Percentiles rank a stretch among this genome's conserved stretches.
phyloP scores from a whole-genome alignment of 75 land plant species.

The Ceratopteris richardii region DNA sequence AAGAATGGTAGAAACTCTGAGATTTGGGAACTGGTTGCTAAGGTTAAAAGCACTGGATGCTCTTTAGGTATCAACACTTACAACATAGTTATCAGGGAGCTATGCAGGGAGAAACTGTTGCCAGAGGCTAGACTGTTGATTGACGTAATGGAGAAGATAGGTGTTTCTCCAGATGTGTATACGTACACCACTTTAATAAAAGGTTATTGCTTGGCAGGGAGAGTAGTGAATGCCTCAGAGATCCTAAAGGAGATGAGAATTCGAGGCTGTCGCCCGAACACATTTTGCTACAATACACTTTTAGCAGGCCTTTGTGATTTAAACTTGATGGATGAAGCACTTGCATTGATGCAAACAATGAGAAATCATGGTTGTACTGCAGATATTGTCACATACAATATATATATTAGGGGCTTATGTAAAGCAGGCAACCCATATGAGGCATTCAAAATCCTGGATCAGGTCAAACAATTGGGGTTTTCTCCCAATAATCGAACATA shows the following conservation, averaged over 20 bases:
- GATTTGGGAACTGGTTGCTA: conserved; percentile 17
- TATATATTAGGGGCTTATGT: conserved; percentile 35
- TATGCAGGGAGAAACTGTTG: conserved; percentile 19
- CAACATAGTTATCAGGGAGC: conserved; percentile 22
- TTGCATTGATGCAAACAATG: conserved; percentile 45
- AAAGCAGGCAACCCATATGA: conserved; percentile 20
- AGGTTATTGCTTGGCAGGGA: conserved; percentile 28
- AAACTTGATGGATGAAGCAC: conserved; percentile 44
- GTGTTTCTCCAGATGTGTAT: conserved; percentile 29
- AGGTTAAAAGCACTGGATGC: conserved; percentile 17
- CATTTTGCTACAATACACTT: conserved; percentile 29
- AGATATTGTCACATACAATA: conserved; percentile 34
- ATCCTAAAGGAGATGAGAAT: conserved; percentile 36
- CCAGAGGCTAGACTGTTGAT: conserved; percentile 2
- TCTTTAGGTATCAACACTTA: conserved; percentile 16
- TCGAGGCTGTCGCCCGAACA: conserved; percentile 29
- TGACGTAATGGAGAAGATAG: neutral
- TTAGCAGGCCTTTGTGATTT: conserved; percentile 42
- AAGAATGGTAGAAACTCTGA: conserved; percentile 11
- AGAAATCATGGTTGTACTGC: conserved; percentile 29
- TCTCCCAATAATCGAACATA: conserved; percentile 21
- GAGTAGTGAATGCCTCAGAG: conserved; percentile 28
- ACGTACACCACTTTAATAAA: conserved; percentile 43
- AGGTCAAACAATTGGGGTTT: conserved; percentile 30
- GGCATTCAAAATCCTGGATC: conserved; percentile 19